Base-by-base conservation (phyloP, 345 rosid genomes). In the Eucalyptus microcorys region DNA sequence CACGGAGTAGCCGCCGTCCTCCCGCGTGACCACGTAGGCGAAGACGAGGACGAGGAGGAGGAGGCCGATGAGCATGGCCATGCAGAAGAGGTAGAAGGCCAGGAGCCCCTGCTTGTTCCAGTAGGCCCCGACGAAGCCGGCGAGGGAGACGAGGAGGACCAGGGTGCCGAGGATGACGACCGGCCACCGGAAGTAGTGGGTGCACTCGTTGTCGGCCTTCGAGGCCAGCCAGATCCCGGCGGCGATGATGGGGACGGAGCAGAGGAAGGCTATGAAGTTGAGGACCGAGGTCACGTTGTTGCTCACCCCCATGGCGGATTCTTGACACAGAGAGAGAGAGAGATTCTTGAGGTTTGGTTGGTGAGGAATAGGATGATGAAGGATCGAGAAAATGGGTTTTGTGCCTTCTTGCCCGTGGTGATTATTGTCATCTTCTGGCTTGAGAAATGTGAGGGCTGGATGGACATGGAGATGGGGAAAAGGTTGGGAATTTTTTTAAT, bases 191-290 rank as follows among this genome's bases (percentile, higher is more conserved):
- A 94, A 87, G 88, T 90, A 92, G 91, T 93, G 95, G 92, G 96
- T 92, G 90, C 99, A 97, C 85, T 91, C 94, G 94, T 94, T 95
- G 92, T 96, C 99, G 10, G 97, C 95, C 53, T 96, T 95, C 86
- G 97, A 94, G 80, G 98, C 97, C 5, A 97, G 93, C 99, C 99
- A 96, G 89, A 96, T 94, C 21, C 99, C 99, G 61, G 99, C 87
- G 87, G 96, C 94, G 81, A 97, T 96, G 79, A 97, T 95, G 26
- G 98, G 99, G 91, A 97, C 93, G 17, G 99, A 97, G 89, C 98
- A 96, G 64, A 96, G 95, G 55, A 97, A 86, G 87, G 98, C 99
- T 49, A 96, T 90, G 91, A 96, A 94, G 93, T 97, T 97, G 17
- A 97, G 95, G 64, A 94, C 86, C 87, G 99, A 96, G 45, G 99